Evolutionary conservation across 345 rosid species (phyloP).

Genomic region (Aquilaria sinensis): DNA sequence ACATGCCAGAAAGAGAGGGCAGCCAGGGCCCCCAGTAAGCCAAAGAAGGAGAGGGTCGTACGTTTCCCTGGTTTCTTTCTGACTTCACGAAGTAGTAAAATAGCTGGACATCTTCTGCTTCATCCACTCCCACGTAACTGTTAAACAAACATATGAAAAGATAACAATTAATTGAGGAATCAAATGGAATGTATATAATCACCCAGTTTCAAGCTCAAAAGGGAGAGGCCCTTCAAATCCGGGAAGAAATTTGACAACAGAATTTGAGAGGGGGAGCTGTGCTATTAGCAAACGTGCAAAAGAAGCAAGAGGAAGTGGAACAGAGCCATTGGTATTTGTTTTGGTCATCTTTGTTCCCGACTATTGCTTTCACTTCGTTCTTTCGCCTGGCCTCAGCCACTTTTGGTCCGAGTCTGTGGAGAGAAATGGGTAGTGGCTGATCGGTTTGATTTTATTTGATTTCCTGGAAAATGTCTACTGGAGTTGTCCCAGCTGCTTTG

Average conservation of each 20-base stretch:
- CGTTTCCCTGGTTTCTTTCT: constrained; percentile 37
- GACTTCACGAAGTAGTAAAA: constrained; percentile 64
- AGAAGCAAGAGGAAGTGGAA: constrained; percentile 8
- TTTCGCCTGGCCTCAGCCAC: no score
- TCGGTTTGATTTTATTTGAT: no score
- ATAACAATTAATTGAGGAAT: neutral
- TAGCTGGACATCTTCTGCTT: constrained; percentile 36
- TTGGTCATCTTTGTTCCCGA: no score
- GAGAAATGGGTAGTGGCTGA: no score
- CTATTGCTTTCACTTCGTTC: no score
- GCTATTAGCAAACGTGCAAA: constrained; percentile 8
- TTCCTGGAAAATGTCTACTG: no score
- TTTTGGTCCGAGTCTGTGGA: no score
- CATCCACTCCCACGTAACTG: constrained; percentile 58
- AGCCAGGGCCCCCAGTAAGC: constrained; percentile 85
- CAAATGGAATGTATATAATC: constrained; percentile 1
- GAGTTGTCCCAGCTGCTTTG: no score
- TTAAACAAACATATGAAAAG: neutral
- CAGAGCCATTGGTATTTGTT: no score
- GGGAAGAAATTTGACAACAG: constrained; percentile 43
- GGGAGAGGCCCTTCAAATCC: constrained; percentile 67
- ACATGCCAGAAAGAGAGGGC: constrained; percentile 43
- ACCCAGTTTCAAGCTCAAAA: constrained; percentile 73
- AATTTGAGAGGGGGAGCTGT: constrained; percentile 6
- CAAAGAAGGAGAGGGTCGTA: constrained; percentile 63